phyloP scores from a whole-genome alignment of 345 rosid genomes.

The Erysimum cheiranthoides region DNA sequence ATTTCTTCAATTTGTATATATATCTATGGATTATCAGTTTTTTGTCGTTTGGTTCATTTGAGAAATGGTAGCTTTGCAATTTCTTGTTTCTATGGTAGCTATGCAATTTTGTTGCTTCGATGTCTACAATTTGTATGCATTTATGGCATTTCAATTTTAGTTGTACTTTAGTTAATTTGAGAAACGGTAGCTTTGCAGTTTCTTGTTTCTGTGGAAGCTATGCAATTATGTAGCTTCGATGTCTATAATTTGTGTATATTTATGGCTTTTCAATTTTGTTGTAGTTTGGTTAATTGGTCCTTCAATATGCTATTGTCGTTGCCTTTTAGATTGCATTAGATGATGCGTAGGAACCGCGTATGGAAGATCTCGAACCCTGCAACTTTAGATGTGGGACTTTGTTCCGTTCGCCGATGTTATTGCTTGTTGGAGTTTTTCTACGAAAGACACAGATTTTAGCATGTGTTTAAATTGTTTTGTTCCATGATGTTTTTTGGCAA shows the following conservation, averaged over 20 bases:
- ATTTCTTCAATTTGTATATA: not conserved
- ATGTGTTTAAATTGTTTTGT: slow-evolving; percentile 4
- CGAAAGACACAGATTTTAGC: not conserved
- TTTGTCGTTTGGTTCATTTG: no score
- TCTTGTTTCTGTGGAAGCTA: no score
- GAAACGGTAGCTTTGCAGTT: no score
- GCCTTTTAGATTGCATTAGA: slow-evolving; percentile 15
- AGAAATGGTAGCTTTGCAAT: no score
- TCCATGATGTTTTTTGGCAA: slow-evolving; percentile 7
- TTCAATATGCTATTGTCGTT: not conserved
- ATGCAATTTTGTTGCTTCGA: not conserved
- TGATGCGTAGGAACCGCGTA: not conserved
- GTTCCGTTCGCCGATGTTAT: not conserved
- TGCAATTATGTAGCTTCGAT: no score
- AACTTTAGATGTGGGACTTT: no score
- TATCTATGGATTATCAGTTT: no score
- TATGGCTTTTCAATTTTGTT: slow-evolving; percentile 1
- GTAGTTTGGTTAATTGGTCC: not conserved
- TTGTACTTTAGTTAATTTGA: no score
- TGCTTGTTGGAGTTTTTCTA: not conserved
- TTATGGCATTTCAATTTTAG: no score
- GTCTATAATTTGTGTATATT: slow-evolving; percentile 10
- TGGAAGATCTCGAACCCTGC: slow-evolving; percentile 3
- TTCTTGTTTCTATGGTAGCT: not conserved
- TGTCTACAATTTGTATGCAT: not conserved